phyloP scores from a whole-genome alignment of 1,139 yeast species.

The Saccharomyces hybrid region DNA sequence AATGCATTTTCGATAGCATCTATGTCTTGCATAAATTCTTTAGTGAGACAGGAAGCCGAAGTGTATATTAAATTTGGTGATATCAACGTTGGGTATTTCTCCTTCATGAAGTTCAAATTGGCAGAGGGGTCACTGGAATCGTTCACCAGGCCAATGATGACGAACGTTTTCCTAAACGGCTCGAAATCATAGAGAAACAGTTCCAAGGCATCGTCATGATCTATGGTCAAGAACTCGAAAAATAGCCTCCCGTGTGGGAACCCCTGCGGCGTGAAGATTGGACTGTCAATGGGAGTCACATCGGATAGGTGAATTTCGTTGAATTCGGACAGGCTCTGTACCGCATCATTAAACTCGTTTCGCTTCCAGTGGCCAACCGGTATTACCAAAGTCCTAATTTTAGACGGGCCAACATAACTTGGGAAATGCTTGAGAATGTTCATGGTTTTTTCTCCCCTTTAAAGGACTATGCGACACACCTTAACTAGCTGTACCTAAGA shows the following conservation, averaged over 20 bases:
- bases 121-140: slow-evolving; percentile 29
- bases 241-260: slow-evolving; percentile 62
- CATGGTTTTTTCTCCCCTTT: slow-evolving; percentile 6
- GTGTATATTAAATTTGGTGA: slow-evolving; percentile 48
- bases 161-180: slow-evolving; percentile 70
- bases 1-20: slow-evolving; percentile 13
- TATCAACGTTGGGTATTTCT: slow-evolving; percentile 50
- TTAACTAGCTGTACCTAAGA: not conserved
- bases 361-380: slow-evolving; percentile 56
- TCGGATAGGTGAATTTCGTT: slow-evolving; percentile 68
- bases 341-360: slow-evolving; percentile 42
- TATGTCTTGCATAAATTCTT: not conserved
- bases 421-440: slow-evolving; percentile 11
- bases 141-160: slow-evolving; percentile 47
- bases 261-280: slow-evolving; percentile 72
- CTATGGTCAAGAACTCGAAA: slow-evolving; percentile 39
- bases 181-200: slow-evolving; percentile 78
- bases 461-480: not conserved
- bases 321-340: slow-evolving; percentile 41
- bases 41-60: slow-evolving; percentile 4
- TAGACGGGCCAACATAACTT: slow-evolving; percentile 45
- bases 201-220: slow-evolving; percentile 46
- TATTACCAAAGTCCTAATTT: slow-evolving; percentile 59
- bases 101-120: slow-evolving; percentile 35
- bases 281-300: slow-evolving; percentile 54